Evolutionary conservation across 1,139 yeast genomes (phyloP), one percentile per base, ranked within the genome.

Genomic region (Nakaseomyces delphensis): DNA sequence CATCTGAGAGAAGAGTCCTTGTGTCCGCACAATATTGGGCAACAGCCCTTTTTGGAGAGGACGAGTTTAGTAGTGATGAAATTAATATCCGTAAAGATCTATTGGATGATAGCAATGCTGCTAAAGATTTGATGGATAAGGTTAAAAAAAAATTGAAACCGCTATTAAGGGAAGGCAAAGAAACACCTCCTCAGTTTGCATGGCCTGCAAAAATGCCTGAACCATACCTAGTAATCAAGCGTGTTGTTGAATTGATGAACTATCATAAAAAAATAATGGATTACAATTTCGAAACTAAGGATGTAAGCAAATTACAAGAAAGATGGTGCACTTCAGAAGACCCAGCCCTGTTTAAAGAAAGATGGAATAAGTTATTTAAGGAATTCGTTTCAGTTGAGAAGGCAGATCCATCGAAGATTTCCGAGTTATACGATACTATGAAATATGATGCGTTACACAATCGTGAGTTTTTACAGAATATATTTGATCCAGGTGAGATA

Each of bases 161-260:
- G 0, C 70, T 93, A 57, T 69, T 93, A 43, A 77, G 99, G 63
- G 91, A 89, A 63, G 98, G 98, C 2, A 85, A 89, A 45, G 95
- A 87, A 55, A 96, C 97, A 0, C 98, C 98, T n/a, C 87, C 95
- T 1, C 96, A 91, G 59, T 93, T 93, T 63, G 85, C 98, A 0
- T 93, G 99, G 99, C 98, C 99, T 1, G 86, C 93, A 13, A 86
- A 87, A 57, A 87, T 91, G 83, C 98, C 98, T 0, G 94, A 91
- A 60, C 99, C 99, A 1, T 89, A 86, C 62, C 77, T 81, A 41
- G 98, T 93, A 9, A 83, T 93, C 54, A 83, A 85, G 56, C 71
- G 96, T 48, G 98, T 93, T 25, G 95, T 94, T 40, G 96, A 87
- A 57, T 71, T 93, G 55, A 91, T 93, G 98, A 86, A 82, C 62